Base-by-base conservation (phyloP, 192 early-diverging fungal genomes). In the Linnemannia zychae region DNA sequence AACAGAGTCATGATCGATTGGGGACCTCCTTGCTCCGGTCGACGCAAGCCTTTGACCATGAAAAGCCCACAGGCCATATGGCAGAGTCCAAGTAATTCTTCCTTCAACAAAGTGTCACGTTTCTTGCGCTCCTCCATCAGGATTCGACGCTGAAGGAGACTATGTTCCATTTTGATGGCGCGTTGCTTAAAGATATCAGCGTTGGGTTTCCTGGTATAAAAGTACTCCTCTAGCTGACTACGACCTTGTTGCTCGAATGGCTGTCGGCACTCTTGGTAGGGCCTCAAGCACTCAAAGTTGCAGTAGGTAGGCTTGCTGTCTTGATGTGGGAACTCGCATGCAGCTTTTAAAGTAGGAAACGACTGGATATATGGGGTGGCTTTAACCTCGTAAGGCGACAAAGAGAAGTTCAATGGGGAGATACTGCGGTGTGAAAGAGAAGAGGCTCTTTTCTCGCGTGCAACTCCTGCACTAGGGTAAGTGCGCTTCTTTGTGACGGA, bases 1-100 rank as follows among this genome's bases (percentile, higher is more conserved):
- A 80, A 47, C 17, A 80, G 34, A 0, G 78, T 74, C 78, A 80
- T 80, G 66, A 80, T 74, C 2, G 78, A 69, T 31, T 1, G 69
- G 9, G 16, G 69, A 15, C 47, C 44, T 38, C 46, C 24, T 31
- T 20, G 31, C 69, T 76, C 24, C 2, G 63, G 65, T 65, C 16
- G 69, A 20, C 31, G 60, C 28, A 31, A 24, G 20, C 0, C 31
- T 2, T 16, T 20, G 67, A 80, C 18, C 60, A 74, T 15, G 34
- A 80, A 80, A 9, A 80, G 72, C 5, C 78, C 78, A 48, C 78
- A 80, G 17, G 78, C 78, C 72, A 69, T 80, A 53, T 80, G 78
- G 31, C 78, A 80, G 1, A 80, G 72, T 15, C 57, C 60, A 5
- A 80, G 66, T 0, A 80, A 50, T n/a, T 80, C 78, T 69, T 66